phyloP scores from a whole-genome alignment of 768 basidiomycete genomes.

The Russula sp. region DNA sequence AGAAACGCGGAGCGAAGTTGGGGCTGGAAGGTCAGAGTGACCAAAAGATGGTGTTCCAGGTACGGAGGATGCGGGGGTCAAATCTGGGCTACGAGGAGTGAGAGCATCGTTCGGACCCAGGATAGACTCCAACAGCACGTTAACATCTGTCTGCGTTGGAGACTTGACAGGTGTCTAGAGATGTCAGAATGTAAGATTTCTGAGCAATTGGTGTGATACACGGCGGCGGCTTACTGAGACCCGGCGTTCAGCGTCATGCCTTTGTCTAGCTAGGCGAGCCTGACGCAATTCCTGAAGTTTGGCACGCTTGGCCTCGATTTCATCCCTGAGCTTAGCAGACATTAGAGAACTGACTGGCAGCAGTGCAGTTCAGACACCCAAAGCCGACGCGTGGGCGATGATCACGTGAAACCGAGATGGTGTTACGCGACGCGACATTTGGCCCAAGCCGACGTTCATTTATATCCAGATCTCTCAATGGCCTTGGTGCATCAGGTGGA shows the following conservation, averaged over 20 bases:
- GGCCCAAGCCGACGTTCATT: not conserved
- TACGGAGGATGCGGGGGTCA: constrained; percentile 64
- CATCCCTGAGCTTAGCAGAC: constrained; percentile 69
- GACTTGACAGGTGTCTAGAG: constrained; percentile 24
- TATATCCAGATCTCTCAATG: constrained; percentile 29
- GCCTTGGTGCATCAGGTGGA: constrained; percentile 25
- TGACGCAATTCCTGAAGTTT: constrained; percentile 81
- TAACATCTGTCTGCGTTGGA: constrained; percentile 48
- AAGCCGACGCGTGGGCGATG: no score
- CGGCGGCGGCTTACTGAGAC: constrained; percentile 30
- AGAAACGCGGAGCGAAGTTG: constrained; percentile 37
- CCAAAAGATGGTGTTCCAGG: constrained; percentile 60
- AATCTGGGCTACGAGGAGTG: constrained; percentile 49
- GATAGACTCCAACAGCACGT: constrained; percentile 58
- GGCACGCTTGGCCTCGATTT: constrained; percentile 85
- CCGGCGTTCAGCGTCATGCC: constrained; percentile 44
- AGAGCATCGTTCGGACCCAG: constrained; percentile 41
- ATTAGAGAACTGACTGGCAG: constrained; percentile 25
- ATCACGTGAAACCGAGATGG: constrained; percentile 13
- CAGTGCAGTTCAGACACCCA: not conserved
- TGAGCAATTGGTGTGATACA: constrained; percentile 30
- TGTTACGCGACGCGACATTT: constrained; percentile 20
- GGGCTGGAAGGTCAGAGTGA: constrained; percentile 31
- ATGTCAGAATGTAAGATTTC: constrained; percentile 20
- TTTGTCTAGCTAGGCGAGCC: constrained; percentile 64